Evolutionary conservation across 2,329 filamentous ascomycete genomes (phyloP), one percentile per base, ranked within the genome.

Genomic region (Pyricularia sp.): DNA sequence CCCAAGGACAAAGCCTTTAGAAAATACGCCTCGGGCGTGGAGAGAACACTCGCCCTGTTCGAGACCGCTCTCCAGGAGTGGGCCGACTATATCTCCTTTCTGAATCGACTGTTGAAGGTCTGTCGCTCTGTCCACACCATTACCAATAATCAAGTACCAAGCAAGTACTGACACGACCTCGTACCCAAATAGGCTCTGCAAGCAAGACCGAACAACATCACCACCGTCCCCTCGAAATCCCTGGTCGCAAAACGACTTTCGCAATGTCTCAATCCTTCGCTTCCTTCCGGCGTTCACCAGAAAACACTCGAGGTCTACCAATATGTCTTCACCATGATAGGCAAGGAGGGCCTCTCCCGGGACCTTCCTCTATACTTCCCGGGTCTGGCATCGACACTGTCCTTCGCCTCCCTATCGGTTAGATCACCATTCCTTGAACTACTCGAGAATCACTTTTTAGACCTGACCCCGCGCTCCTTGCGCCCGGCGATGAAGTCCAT

Each of bases 11-110:
- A 90, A 78, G 79, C 84, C 68, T 94, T 92, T 77, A 92, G 94
- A 73, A 91, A 94, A 78, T 99, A 98, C 87, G 93, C 93, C 64
- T 88, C 90, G 66, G 91, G 89, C 70, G 90, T 99, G 72, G 94
- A 98, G 76, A 88, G 93, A 78, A 92, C 93, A 42, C 85, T 99
- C 71, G 87, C 91, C 64, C 85, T 97, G 42, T 99, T 97, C 81
- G 95, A 99, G 77, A 94, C 92, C 20, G 89, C 93, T 33, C 84
- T 97, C 73, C 93, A 98, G 80, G 95, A 99, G 88, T 99, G 95
- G 95, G 95, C 96, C 66, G 95, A 99, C 81, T 99, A 99, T 77
- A 99, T 99, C 75, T 97, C 94, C 23, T 99, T 98, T 78, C 82
- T 99, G 69, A 96, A 92, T 77, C 89, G 93, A 71, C 84, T 99